These are phyloP conservation scores for Oehlia diaphana DNA, from an alignment of 192 early-diverging fungal genomes.

Conservation along the genomic window DNA sequence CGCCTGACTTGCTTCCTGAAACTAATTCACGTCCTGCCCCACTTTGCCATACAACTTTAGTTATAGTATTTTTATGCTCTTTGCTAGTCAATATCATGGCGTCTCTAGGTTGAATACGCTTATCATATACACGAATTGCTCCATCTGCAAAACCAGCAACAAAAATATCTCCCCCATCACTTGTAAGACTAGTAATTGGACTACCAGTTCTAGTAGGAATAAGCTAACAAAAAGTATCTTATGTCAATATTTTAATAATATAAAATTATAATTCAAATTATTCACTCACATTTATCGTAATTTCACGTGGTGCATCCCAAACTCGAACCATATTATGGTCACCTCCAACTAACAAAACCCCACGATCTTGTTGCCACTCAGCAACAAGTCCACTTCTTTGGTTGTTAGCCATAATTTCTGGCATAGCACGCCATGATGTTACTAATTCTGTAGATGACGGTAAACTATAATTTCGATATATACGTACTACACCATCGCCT, in stretches of 20 bases:
- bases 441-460: constrained; percentile 61
- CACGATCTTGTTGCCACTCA: constrained; percentile 81
- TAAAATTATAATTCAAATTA: background rate
- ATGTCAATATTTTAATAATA: background rate
- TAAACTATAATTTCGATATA: constrained; percentile 73
- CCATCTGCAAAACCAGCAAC: constrained; percentile 78
- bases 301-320: constrained; percentile 81
- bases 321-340: constrained; percentile 66
- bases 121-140: constrained; percentile 68
- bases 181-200: constrained; percentile 64
- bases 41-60: constrained; percentile 55
- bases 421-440: constrained; percentile 73
- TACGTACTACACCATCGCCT: constrained; percentile 77
- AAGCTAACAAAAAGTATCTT: constrained; percentile 40
- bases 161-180: constrained; percentile 67
- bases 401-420: constrained; percentile 63
- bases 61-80: constrained; percentile 63
- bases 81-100: constrained; percentile 58
- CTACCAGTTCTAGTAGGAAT: constrained; percentile 55
- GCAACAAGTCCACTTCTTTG: constrained; percentile 60
- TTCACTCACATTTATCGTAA: constrained; percentile 61
- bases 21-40: constrained; percentile 61
- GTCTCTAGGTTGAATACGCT: constrained; percentile 51
- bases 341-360: constrained; percentile 65
- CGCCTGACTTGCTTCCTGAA: constrained; percentile 61